A percentile compares a stretch with the other conserved stretches of the same genome.
phyloP scores from a whole-genome alignment of 805 yeast species.

The Wickerhamomyces strasburgensis region DNA sequence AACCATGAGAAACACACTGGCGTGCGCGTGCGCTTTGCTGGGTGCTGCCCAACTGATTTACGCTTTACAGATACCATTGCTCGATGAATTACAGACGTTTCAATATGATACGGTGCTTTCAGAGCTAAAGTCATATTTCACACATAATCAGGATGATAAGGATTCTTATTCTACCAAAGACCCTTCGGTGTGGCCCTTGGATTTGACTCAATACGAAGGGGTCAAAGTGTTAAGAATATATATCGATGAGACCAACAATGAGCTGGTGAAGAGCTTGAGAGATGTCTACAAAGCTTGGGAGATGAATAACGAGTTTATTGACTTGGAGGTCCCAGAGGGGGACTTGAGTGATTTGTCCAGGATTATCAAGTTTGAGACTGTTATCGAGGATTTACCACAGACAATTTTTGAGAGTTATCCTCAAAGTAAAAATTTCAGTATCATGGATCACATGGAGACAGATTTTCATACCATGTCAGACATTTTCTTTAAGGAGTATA shows the following conservation, averaged over 20 bases:
- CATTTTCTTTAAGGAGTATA: conserved; percentile 64
- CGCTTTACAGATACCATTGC: neutral
- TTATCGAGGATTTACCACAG: conserved; percentile 55
- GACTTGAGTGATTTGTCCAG: conserved; percentile 6
- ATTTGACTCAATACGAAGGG: conserved; percentile 19
- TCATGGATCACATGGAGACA: conserved; percentile 6
- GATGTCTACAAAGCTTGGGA: conserved; percentile 44
- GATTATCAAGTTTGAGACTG: conserved; percentile 23
- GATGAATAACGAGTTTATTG: conserved; percentile 39
- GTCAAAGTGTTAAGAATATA: conserved; percentile 17
- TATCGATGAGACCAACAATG: conserved; percentile 1
- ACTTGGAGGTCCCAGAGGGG: conserved; percentile 30
- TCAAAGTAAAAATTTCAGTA: conserved; percentile 1
- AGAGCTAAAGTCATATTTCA: neutral
- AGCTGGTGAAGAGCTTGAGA: conserved; percentile 6
- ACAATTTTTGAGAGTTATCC: conserved; percentile 54
- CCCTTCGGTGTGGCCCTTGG: conserved; percentile 16
- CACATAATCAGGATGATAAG: neutral
- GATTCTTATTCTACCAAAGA: conserved; percentile 1
- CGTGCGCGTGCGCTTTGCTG: neutral
- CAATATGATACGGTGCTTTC: neutral
- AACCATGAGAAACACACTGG: too few relatives aligned
- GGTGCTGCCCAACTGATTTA: neutral
- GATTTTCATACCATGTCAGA: conserved; percentile 31
- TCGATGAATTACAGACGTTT: neutral